Evolutionary conservation across 2,329 filamentous ascomycete species (phyloP).

Genomic region (Stachybotrys echinatus): DNA sequence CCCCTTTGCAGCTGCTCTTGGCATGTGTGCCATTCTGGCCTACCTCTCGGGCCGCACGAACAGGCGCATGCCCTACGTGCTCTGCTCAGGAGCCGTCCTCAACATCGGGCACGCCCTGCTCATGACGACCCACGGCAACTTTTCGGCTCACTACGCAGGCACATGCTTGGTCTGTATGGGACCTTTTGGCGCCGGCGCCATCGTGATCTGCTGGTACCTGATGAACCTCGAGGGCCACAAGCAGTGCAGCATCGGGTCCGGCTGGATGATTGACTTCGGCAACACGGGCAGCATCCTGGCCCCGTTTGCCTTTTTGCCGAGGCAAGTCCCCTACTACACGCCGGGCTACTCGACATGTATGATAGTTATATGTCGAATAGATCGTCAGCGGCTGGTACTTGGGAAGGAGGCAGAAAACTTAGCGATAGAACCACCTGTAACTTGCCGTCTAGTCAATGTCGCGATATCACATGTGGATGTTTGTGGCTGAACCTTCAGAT

Average conservation of each 20-base stretch:
- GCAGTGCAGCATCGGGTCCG: constrained; percentile 6
- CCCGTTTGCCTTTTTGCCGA: constrained; percentile 5
- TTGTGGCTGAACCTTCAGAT: no score
- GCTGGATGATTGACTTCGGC: constrained; percentile 6
- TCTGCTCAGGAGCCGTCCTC: constrained; percentile 51
- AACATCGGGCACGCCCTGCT: constrained; percentile 63
- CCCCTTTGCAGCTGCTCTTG: constrained; percentile 52
- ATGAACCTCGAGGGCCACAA: constrained; percentile 8
- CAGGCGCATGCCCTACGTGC: constrained; percentile 60
- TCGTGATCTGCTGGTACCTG: constrained; percentile 6
- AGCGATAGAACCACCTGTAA: no score
- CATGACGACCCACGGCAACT: constrained; percentile 40
- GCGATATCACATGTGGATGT: no score
- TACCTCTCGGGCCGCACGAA: constrained; percentile 59
- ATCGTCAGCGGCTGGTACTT: no score
- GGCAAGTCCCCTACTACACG: neutral
- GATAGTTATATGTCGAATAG: no score
- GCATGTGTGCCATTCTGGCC: constrained; percentile 57
- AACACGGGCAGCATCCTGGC: constrained; percentile 6
- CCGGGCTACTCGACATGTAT: constrained; percentile 5
- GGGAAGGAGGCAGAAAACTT: no score
- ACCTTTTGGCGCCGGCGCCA: constrained; percentile 2
- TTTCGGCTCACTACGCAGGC: constrained; percentile 59
- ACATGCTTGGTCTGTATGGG: constrained; percentile 48
- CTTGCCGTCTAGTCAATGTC: no score